Base-by-base conservation (phyloP, 1,284 basidiomycete genomes). In the Cryptococcus sp. region DNA sequence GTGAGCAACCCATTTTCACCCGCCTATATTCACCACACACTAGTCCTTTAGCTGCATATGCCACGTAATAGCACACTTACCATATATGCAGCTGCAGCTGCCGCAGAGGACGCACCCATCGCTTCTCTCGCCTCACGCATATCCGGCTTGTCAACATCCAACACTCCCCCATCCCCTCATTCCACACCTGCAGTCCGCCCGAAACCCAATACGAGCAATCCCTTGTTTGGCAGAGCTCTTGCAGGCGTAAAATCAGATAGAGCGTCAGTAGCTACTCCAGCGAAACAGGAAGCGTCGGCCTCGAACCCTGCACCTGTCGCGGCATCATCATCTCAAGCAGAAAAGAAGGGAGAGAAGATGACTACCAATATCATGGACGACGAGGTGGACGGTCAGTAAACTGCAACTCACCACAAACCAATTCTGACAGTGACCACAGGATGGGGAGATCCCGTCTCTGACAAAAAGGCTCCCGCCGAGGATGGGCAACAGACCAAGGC, bases 141-240 rank as follows among this genome's bases (percentile, higher is more conserved):
- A 65, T 68, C 68, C 19, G 75, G 69, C 35, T 62, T 77, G 22
- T 64, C 69, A 16, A 77, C 72, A 4, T 19, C 61, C 19, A 39
- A 55, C 5, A 17, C 65, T 5, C 15, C 65, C 16, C 22, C 64
- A 6, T 19, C 60, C 15, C 16, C 50, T 16, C 15, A 43, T 10
- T 39, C 54, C 6, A 27, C 30, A 15, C 52, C 55, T 16, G 53
- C 58, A 17, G 53, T 53, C 27, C 63, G 67, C 46, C 72, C 73
- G 1, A 68, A 69, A 52, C 60, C 66, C 3, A 61, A 67, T 42
- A 65, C 64, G 16, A 55, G 66, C 8, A 68, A 65, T 45, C 47
- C 56, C n/a, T 60, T 76, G 27, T 75, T 76, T 39, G 72, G 71
- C 22, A 66, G 58, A 61, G 71, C 72, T n/a, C 61, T 74, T 27